A percentile compares a stretch with the other conserved stretches of the same genome.
phyloP scores from a whole-genome alignment of 2,329 filamentous ascomycete species.

The Cladosporium cucumerinum region DNA sequence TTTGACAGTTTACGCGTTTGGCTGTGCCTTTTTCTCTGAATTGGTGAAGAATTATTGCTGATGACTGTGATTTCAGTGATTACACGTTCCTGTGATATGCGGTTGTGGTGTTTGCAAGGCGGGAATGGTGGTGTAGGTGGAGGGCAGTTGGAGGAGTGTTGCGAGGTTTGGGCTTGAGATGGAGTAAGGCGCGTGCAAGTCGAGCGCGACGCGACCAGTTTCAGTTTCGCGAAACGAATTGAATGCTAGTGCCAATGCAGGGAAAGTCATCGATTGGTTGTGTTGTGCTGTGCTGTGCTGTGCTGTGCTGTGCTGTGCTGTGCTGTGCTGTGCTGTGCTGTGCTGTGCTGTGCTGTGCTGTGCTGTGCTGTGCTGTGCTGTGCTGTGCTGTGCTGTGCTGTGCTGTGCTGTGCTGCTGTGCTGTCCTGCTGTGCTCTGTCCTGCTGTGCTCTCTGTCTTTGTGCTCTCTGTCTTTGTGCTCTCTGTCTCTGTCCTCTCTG shows the following conservation, averaged over 20 bases:
- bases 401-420: too few species aligned
- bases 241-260: not conserved
- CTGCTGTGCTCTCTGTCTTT: too few species aligned
- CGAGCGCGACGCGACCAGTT: not conserved
- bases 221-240: not conserved
- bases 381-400: too few species aligned
- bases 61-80: not conserved
- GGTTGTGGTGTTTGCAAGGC: not conserved
- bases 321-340: too few species aligned
- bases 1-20: not conserved
- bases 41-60: not conserved
- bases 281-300: too few species aligned
- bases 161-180: not conserved
- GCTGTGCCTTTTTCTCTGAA: too few species aligned
- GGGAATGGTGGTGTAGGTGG: not conserved
- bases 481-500: too few species aligned
- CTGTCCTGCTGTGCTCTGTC: too few species aligned
- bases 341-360: too few species aligned
- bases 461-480: too few species aligned
- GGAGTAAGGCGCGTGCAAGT: not conserved
- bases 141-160: not conserved
- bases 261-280: not conserved
- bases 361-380: too few species aligned
- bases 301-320: too few species aligned
- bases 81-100: not conserved